Percentiles rank a stretch among this genome's conserved stretches.
Conservation (phyloP, 163 green algal species). For the Chlamydomonas reinhardtii region DNA sequence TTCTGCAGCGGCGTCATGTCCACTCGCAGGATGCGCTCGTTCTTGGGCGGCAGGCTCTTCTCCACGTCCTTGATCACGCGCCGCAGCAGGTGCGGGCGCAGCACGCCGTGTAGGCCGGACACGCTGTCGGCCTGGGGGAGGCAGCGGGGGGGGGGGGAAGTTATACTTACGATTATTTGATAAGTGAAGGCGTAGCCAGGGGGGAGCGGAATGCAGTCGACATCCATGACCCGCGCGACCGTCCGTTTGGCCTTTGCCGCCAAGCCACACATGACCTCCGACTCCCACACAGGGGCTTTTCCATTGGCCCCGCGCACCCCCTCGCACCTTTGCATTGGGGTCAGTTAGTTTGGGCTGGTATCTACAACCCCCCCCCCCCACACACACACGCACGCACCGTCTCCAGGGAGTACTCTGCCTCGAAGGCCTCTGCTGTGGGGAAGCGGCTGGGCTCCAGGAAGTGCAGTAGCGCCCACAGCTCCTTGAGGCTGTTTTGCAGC, state of each 20-base stretch:
- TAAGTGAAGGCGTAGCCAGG: too few relatives aligned
- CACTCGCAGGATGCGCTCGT: conserved; percentile 95
- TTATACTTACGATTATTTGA: too few relatives aligned
- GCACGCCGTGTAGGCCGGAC: conserved; percentile 83
- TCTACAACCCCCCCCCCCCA: too few relatives aligned
- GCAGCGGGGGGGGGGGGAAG: too few relatives aligned
- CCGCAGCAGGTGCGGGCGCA: conserved; percentile 94
- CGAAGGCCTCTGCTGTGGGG: conserved; percentile 83
- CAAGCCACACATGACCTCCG: too few relatives aligned
- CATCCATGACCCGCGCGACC: too few relatives aligned
- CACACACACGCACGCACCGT: conserved; percentile 5
- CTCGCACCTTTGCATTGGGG: too few relatives aligned
- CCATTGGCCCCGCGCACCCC: too few relatives aligned
- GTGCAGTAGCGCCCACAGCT: conserved; percentile 96
- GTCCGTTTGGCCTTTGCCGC: too few relatives aligned
- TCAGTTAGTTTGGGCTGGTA: too few relatives aligned
- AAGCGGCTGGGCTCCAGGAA: conserved; percentile 93
- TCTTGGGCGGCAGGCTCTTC: conserved; percentile 94
- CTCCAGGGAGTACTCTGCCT: conserved; percentile 75
- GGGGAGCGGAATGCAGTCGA: too few relatives aligned
- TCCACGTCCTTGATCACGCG: conserved; percentile 98
- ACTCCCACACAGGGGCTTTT: too few relatives aligned
- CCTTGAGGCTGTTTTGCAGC: conserved; percentile 95
- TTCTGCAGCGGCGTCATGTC: conserved; percentile 96
- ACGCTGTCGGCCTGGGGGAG: conserved; percentile 65